Evolutionary conservation across 306 rosid genomes (phyloP).

Genomic region (Crataegus laevigata): DNA sequence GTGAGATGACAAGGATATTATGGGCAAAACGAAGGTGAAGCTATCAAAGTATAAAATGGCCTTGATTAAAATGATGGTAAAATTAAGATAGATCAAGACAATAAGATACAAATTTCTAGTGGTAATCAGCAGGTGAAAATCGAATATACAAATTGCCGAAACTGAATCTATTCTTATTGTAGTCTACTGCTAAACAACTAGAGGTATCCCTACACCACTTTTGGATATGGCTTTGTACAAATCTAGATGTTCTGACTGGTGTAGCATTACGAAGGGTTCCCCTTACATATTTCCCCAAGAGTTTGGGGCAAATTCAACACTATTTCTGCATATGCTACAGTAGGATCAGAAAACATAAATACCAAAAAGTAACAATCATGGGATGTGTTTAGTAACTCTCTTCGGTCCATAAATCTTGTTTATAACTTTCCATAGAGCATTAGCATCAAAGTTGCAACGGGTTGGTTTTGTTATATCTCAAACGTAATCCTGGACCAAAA

Average conservation of each 20-base stretch:
- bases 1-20: no score
- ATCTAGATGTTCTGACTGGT: constrained; percentile 11
- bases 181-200: constrained; percentile 5
- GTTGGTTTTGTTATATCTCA: not conserved
- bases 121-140: not conserved
- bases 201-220: constrained; percentile 17
- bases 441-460: not conserved
- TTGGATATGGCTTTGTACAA: constrained; percentile 39
- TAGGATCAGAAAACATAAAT: constrained; percentile 4
- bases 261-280: constrained; percentile 19
- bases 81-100: not conserved
- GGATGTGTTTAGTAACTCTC: not conserved
- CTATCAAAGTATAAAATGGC: not conserved
- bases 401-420: not conserved
- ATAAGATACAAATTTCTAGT: not conserved
- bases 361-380: not conserved
- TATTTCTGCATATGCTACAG: constrained; percentile 86
- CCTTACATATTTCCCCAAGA: constrained; percentile 47
- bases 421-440: not conserved
- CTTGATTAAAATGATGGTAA: not conserved
- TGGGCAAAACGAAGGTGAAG: no score
- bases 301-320: constrained; percentile 76
- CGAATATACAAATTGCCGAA: constrained; percentile 16
- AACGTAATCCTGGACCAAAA: not conserved
- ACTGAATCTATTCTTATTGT: constrained; percentile 12